These are phyloP conservation scores for Yamadazyma trypodendri DNA, from an alignment of 1,139 yeast species.

Conservation along the genomic window DNA sequence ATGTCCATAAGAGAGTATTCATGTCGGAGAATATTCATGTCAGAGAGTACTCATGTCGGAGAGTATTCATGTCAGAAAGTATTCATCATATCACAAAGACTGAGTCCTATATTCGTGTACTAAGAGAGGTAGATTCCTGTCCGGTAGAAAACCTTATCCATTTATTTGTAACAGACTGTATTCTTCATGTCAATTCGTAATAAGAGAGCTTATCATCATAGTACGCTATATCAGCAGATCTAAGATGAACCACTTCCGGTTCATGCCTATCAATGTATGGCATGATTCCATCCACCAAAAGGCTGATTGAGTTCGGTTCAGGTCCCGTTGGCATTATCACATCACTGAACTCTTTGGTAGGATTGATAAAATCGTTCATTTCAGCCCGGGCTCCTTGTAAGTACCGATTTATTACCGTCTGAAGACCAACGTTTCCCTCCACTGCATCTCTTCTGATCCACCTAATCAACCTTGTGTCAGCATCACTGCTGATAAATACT, in stretches of 20 bases:
- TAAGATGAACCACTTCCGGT: constrained; percentile 15
- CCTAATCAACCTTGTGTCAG: constrained; percentile 78
- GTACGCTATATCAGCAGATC: constrained; percentile 24
- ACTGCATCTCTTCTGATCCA: constrained; percentile 58
- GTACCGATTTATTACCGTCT: constrained; percentile 56
- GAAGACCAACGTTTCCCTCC: constrained; percentile 22
- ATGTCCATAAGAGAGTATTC: too few relatives aligned
- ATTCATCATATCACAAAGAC: too few relatives aligned
- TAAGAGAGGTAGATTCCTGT: too few relatives aligned
- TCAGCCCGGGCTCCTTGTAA: constrained; percentile 70
- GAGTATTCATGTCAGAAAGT: too few relatives aligned
- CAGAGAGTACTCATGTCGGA: too few relatives aligned
- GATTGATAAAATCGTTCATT: constrained; percentile 69
- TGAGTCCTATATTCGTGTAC: too few relatives aligned
- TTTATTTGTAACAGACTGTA: too few relatives aligned
- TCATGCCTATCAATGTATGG: constrained; percentile 31
- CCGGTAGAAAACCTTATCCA: too few relatives aligned
- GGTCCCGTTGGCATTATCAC: constrained; percentile 78
- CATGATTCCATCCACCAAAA: constrained; percentile 73
- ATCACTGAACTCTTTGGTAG: constrained; percentile 80
- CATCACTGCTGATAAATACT: constrained; percentile 81
- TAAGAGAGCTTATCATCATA: constrained; percentile 51
- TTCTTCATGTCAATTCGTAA: constrained; percentile 43
- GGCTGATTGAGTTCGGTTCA: constrained; percentile 57
- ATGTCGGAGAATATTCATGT: too few relatives aligned